A percentile compares a stretch with the other conserved stretches of the same genome.
phyloP scores from a whole-genome alignment of 1,284 basidiomycete genomes.

The Taiwanofungus camphoratus region DNA sequence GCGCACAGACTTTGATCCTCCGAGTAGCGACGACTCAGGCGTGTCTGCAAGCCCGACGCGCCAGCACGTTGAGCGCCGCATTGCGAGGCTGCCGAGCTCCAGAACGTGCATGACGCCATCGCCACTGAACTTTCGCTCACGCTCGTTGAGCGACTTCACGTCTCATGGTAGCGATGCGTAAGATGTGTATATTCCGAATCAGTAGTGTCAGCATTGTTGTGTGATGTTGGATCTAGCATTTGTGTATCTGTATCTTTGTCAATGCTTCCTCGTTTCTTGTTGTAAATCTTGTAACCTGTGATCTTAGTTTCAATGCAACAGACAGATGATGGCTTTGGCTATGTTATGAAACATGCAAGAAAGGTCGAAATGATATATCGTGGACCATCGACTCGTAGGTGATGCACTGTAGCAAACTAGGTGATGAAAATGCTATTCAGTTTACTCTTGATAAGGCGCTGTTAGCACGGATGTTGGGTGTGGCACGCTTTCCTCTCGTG shows the following conservation, averaged over 20 bases:
- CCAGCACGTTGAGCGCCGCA: slow-evolving; percentile 25
- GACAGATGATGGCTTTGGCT: too few species aligned
- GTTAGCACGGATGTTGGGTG: too few species aligned
- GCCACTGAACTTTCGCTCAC: slow-evolving; percentile 11
- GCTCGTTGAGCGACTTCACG: slow-evolving; percentile 11
- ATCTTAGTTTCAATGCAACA: too few species aligned
- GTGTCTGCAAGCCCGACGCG: slow-evolving; percentile 38
- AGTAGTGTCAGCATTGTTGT: neutral
- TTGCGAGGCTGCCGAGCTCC: slow-evolving; percentile 12
- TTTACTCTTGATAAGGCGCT: too few species aligned
- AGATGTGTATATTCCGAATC: slow-evolving; percentile 4
- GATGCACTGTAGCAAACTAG: too few species aligned
- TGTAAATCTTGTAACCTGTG: too few species aligned
- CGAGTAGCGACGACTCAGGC: slow-evolving; percentile 37
- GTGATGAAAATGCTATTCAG: too few species aligned
- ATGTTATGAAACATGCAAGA: too few species aligned
- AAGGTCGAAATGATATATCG: too few species aligned
- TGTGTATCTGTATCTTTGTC: neutral
- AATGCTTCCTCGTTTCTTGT: neutral
- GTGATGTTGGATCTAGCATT: neutral
- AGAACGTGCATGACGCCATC: slow-evolving; percentile 5
- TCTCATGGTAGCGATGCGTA: slow-evolving; percentile 13
- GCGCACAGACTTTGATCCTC: slow-evolving; percentile 28
- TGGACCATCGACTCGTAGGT: too few species aligned
- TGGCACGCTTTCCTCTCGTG: too few species aligned